phyloP scores from a whole-genome alignment of 371 early-diverging fungal species.

The Choanephora cucurbitarum region DNA sequence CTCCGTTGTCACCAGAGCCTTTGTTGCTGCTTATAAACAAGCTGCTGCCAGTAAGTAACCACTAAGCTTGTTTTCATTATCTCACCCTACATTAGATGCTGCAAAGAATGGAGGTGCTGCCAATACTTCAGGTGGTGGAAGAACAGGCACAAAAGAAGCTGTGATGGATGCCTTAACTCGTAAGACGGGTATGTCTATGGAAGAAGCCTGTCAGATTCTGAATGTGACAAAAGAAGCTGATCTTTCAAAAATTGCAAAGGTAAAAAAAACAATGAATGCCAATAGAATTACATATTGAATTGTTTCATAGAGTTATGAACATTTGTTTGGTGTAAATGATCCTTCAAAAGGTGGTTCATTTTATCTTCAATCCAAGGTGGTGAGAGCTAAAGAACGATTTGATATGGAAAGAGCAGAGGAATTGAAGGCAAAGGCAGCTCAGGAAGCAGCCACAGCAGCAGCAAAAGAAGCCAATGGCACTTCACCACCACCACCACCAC shows the following conservation, averaged over 20 bases:
- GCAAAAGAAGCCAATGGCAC: conserved; percentile 22
- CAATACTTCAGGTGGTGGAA: conserved; percentile 38
- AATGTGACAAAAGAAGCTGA: conserved; percentile 80
- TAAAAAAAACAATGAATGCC: too few species aligned
- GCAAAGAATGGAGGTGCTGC: conserved; percentile 52
- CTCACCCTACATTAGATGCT: conserved; percentile 54
- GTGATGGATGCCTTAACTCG: conserved; percentile 78
- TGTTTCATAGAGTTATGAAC: conserved; percentile 94
- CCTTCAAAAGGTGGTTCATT: conserved; percentile 86
- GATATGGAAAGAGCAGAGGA: conserved; percentile 82
- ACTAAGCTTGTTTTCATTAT: too few species aligned
- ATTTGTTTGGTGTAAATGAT: conserved; percentile 89
- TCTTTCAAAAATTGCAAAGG: conserved; percentile 74
- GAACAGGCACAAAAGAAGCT: conserved; percentile 47
- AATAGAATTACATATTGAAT: too few species aligned
- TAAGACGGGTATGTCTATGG: conserved; percentile 85
- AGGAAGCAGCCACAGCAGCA: conserved; percentile 31
- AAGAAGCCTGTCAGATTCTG: conserved; percentile 92
- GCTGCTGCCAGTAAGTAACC: conserved; percentile 83
- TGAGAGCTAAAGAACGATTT: conserved; percentile 90
- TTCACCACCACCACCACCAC: conserved; percentile 22
- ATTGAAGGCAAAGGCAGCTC: conserved; percentile 37
- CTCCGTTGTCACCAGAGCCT: conserved; percentile 89
- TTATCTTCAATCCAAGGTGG: conserved; percentile 93
- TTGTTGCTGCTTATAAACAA: conserved; percentile 92